A percentile compares a stretch with the other conserved stretches of the same genome.
Conservation (phyloP, 202 grass and related monocot species). For the Zizania palustris region DNA sequence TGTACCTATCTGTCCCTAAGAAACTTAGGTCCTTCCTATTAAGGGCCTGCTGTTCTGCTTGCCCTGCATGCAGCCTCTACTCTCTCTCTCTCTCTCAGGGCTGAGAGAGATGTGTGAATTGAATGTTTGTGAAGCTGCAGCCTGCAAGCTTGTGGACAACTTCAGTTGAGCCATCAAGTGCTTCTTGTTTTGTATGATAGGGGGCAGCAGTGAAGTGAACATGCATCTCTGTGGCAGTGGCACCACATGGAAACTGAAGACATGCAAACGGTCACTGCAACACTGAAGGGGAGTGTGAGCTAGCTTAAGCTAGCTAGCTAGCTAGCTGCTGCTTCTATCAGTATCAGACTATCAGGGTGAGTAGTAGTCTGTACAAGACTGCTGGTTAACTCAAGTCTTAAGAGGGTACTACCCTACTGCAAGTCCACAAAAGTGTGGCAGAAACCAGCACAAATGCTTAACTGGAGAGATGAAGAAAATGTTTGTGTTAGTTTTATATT, state of each 20-base stretch:
- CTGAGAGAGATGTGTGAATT: slow-evolving; percentile 16
- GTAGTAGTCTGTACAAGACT: neutral
- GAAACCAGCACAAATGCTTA: no score
- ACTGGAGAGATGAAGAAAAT: no score
- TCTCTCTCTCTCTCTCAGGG: neutral
- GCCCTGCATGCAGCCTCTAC: neutral
- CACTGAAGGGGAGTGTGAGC: slow-evolving; percentile 11
- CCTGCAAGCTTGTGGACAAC: slow-evolving; percentile 45
- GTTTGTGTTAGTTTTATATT: no score
- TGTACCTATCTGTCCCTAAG: slow-evolving; percentile 35
- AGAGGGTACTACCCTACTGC: neutral
- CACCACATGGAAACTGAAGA: slow-evolving; percentile 36
- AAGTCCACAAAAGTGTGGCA: neutral
- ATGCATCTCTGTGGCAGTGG: slow-evolving; percentile 22
- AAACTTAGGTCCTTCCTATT: slow-evolving; percentile 47
- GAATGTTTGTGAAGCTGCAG: slow-evolving; percentile 34
- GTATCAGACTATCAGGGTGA: neutral
- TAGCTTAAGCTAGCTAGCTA: slow-evolving; percentile 1
- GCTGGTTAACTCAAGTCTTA: slow-evolving; percentile 32
- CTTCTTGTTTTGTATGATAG: slow-evolving; percentile 49
- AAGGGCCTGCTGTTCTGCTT: slow-evolving; percentile 24
- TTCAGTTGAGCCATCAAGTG: slow-evolving; percentile 54
- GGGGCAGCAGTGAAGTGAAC: slow-evolving; percentile 40
- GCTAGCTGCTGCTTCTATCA: slow-evolving; percentile 15
- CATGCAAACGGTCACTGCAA: slow-evolving; percentile 37